phyloP scores from a whole-genome alignment of 2,329 filamentous ascomycete genomes.

The Xylaria sp. region DNA sequence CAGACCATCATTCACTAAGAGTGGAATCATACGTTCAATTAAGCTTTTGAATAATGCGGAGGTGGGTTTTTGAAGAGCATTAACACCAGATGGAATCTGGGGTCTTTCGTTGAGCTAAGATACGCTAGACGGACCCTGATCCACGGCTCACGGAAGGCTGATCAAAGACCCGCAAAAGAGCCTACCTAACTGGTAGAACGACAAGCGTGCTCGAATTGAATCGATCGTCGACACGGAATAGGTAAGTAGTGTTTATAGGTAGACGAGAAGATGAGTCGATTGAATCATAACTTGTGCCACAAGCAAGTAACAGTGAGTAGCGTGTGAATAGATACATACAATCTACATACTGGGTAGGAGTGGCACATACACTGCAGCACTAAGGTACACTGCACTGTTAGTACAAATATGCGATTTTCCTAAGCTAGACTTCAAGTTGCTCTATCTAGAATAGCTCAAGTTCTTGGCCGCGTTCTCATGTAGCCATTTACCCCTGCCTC shows the following conservation, averaged over 20 bases:
- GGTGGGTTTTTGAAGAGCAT: constrained; percentile 2
- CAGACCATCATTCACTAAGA: constrained; percentile 9
- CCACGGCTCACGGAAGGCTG: background rate
- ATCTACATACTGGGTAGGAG: background rate
- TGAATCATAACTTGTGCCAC: too few relatives aligned
- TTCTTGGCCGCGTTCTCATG: background rate
- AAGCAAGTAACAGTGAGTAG: background rate
- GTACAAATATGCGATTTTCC: background rate
- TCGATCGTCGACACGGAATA: background rate
- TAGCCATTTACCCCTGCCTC: background rate
- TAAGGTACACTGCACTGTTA: too few relatives aligned
- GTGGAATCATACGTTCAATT: constrained; percentile 21
- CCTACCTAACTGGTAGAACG: constrained; percentile 7
- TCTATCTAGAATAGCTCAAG: background rate
- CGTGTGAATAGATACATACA: background rate
- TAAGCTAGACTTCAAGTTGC: background rate
- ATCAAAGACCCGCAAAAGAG: background rate
- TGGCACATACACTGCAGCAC: background rate
- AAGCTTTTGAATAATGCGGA: constrained; percentile 29
- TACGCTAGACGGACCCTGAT: constrained; percentile 1
- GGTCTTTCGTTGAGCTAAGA: background rate
- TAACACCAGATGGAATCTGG: background rate
- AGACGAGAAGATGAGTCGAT: background rate
- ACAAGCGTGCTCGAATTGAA: constrained; percentile 3
- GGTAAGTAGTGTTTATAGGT: background rate